These are phyloP conservation scores for Cyclotella baltica DNA, from an alignment of 108 stramenopile species.

Conservation along the genomic window DNA sequence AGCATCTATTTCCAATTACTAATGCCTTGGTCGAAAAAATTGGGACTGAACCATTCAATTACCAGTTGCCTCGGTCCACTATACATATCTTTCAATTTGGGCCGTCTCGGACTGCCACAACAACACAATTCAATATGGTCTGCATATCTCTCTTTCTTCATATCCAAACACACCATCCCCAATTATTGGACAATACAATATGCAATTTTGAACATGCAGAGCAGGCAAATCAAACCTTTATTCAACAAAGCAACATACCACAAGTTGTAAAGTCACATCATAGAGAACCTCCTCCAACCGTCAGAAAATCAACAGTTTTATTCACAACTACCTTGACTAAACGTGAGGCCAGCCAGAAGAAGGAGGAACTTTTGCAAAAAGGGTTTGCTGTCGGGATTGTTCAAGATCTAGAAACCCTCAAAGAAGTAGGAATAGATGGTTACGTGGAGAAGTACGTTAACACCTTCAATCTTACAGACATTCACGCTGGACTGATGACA, in stretches of 20 bases:
- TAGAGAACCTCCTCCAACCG: not conserved
- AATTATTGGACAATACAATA: not conserved
- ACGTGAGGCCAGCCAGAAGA: not conserved
- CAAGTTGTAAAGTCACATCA: not conserved
- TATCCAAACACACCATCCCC: not conserved
- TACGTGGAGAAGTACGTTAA: not conserved
- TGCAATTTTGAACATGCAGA: not conserved
- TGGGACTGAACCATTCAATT: too few relatives aligned
- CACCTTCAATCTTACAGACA: not conserved
- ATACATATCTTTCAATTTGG: slow-evolving; percentile 1
- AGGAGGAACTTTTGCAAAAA: not conserved
- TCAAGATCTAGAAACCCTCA: slow-evolving; percentile 14
- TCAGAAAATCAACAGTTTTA: not conserved
- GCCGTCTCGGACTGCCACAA: not conserved
- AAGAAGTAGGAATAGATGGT: not conserved
- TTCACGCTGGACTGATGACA: not conserved
- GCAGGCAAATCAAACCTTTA: not conserved
- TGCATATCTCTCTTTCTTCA: slow-evolving; percentile 16
- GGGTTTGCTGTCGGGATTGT: slow-evolving; percentile 1
- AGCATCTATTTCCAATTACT: too few relatives aligned
- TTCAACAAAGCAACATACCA: not conserved
- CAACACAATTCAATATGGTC: slow-evolving; percentile 11
- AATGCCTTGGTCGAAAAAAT: too few relatives aligned
- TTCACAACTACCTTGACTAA: not conserved
- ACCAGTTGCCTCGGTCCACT: too few relatives aligned